Conservation (phyloP, 257 asterid genomes). For the Nicotiana otophora region DNA sequence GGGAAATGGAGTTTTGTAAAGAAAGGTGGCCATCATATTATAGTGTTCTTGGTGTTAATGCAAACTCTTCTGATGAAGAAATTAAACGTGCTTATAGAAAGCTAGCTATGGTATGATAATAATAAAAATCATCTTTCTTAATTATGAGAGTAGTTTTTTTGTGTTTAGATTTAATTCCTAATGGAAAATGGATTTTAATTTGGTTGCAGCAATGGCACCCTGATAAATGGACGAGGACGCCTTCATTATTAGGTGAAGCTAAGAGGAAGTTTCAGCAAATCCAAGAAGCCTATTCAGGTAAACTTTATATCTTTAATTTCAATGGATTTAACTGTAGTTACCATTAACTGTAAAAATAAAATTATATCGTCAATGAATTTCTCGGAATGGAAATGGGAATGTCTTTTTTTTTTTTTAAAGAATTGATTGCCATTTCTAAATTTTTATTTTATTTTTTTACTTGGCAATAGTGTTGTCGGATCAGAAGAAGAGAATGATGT, state of each 20-base stretch:
- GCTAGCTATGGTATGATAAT: slow-evolving; percentile 66
- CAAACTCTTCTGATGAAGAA: slow-evolving; percentile 54
- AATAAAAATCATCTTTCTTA: neutral
- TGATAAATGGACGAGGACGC: slow-evolving; percentile 61
- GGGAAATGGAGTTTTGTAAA: slow-evolving; percentile 24
- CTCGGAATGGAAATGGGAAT: neutral
- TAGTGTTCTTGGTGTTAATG: slow-evolving; percentile 49
- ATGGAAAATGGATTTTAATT: neutral
- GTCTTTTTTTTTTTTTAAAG: neutral
- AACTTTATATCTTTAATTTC: neutral
- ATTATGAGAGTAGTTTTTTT: neutral
- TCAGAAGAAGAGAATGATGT: slow-evolving; percentile 50
- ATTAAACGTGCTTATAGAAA: slow-evolving; percentile 69
- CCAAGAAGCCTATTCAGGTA: slow-evolving; percentile 95
- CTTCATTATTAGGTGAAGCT: slow-evolving; percentile 60
- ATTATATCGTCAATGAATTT: too few species aligned
- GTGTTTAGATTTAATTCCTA: neutral
- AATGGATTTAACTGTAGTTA: neutral
- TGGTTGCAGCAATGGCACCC: slow-evolving; percentile 89
- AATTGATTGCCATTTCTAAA: neutral
- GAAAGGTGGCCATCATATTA: slow-evolving; percentile 36
- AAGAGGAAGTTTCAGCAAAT: slow-evolving; percentile 69
- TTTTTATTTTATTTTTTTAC: neutral
- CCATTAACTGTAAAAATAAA: too few species aligned
- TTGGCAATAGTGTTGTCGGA: slow-evolving; percentile 63